A percentile compares a stretch with the other conserved stretches of the same genome.
Conservation (phyloP, 495 filamentous ascomycete species). For the Hyaloscypha bicolor region DNA sequence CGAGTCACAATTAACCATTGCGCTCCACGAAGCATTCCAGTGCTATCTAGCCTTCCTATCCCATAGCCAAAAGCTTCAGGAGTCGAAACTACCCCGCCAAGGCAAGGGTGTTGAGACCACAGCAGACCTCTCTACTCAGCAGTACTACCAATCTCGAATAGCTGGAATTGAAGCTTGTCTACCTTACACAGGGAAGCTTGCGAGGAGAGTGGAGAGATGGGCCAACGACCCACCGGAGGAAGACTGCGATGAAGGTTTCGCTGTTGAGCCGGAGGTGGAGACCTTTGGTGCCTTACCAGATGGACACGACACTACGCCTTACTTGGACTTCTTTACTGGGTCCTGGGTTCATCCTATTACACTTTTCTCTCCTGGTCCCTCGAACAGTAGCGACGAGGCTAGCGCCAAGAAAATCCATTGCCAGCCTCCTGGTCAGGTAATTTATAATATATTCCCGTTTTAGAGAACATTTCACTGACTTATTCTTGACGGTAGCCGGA, state of each 20-base stretch:
- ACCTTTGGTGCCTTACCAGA: constrained; percentile 1
- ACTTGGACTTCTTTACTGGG: constrained; percentile 16
- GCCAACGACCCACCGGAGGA: constrained; percentile 8
- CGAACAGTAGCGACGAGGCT: constrained; percentile 2
- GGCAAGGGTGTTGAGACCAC: constrained; percentile 21
- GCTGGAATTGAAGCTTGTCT: constrained; percentile 16
- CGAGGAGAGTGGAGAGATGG: constrained; percentile 19
- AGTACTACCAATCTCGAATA: constrained; percentile 7
- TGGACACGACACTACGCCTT: constrained; percentile 3
- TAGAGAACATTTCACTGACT: neutral
- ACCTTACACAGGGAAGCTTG: constrained; percentile 7
- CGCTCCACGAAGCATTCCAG: constrained; percentile 21
- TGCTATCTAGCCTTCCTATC: constrained; percentile 18
- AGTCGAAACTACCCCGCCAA: constrained; percentile 9
- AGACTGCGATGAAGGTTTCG: neutral
- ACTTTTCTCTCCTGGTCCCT: constrained; percentile 2
- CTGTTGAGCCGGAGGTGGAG: neutral
- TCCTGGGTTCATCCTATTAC: constrained; percentile 16
- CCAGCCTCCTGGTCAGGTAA: neutral
- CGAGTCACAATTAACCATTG: constrained; percentile 13
- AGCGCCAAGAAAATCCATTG: neutral
- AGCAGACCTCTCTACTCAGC: constrained; percentile 10
- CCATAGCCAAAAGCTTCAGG: constrained; percentile 8
- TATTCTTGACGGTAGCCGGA: neutral
- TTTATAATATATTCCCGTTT: neutral